phyloP scores from a whole-genome alignment of 2,329 filamentous ascomycete genomes.

The Aureobasidium zeae region DNA sequence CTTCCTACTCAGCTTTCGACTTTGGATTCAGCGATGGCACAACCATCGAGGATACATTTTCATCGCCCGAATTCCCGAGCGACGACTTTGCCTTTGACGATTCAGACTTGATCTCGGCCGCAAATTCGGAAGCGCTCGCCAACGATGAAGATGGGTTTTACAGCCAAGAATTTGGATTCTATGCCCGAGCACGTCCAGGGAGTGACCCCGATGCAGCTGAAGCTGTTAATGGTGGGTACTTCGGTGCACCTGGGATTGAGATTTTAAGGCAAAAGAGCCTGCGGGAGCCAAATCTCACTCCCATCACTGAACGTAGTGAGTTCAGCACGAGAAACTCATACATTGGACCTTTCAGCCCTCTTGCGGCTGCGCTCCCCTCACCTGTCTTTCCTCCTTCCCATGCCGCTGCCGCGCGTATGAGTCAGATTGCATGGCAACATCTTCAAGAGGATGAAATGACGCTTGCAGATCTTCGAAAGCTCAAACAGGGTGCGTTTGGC shows the following conservation, averaged over 20 bases:
- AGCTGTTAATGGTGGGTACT: constrained; percentile 78
- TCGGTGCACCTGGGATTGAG: constrained; percentile 63
- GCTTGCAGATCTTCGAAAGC: constrained; percentile 13
- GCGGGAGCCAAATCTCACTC: constrained; percentile 83
- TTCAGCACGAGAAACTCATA: constrained; percentile 92
- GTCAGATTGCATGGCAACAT: constrained; percentile 16
- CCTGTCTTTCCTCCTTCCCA: constrained; percentile 9
- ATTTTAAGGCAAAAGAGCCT: constrained; percentile 62
- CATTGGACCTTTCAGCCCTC: constrained; percentile 36
- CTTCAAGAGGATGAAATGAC: constrained; percentile 17
- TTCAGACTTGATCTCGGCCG: constrained; percentile 85
- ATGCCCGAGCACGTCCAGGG: constrained; percentile 48
- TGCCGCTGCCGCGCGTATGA: constrained; percentile 13
- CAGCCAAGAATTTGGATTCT: constrained; percentile 94
- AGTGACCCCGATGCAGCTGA: constrained; percentile 42
- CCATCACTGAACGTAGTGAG: constrained; percentile 91
- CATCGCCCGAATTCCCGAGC: constrained; percentile 8
- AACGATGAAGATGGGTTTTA: constrained; percentile 93
- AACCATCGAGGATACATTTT: constrained; percentile 9
- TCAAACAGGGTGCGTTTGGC: constrained; percentile 10
- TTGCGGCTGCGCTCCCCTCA: constrained; percentile 7
- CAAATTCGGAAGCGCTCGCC: constrained; percentile 86
- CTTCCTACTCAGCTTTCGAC: constrained; percentile 28
- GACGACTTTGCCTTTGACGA: constrained; percentile 51
- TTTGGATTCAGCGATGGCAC: constrained; percentile 32